A percentile compares a stretch with the other conserved stretches of the same genome.
Conservation (phyloP, 208 protist species). For the Wallacemonas sp. region DNA sequence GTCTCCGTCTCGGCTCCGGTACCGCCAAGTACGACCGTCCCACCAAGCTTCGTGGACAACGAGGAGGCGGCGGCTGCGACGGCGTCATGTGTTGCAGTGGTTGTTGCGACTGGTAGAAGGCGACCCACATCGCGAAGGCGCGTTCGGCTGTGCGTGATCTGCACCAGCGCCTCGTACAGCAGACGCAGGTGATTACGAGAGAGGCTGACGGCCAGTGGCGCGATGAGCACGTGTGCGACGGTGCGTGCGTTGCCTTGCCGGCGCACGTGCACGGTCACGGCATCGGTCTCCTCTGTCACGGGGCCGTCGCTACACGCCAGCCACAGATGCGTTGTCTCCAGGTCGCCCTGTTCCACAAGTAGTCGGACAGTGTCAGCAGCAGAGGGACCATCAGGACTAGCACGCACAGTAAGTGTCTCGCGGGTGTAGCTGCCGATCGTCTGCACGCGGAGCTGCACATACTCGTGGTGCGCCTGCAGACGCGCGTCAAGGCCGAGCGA, state of each 20-base stretch:
- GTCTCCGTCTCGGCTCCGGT: no score
- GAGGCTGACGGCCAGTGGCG: slow-evolving; percentile 27
- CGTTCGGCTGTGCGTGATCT: slow-evolving; percentile 20
- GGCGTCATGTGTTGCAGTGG: no score
- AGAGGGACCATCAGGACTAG: slow-evolving; percentile 23
- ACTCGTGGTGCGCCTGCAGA: slow-evolving; percentile 11
- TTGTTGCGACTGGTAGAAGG: no score
- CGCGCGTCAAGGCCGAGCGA: slow-evolving; percentile 19
- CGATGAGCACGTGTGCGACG: slow-evolving; percentile 24
- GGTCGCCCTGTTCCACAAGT: slow-evolving; percentile 33
- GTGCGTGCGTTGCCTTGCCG: slow-evolving; percentile 25
- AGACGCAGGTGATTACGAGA: slow-evolving; percentile 32
- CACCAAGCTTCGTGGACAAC: neutral
- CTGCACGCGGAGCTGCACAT: slow-evolving; percentile 1
- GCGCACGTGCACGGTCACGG: slow-evolving; percentile 22
- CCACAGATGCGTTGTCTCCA: slow-evolving; percentile 29
- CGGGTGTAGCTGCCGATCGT: slow-evolving; percentile 12
- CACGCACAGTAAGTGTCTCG: slow-evolving; percentile 27
- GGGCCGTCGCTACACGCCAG: slow-evolving; percentile 34
- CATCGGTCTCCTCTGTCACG: slow-evolving; percentile 27
- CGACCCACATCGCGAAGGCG: slow-evolving; percentile 11
- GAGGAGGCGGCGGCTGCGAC: neutral
- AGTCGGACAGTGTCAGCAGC: slow-evolving; percentile 27
- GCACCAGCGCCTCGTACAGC: slow-evolving; percentile 26
- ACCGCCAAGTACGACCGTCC: neutral